Evolutionary conservation across 1,139 yeast genomes (phyloP).

Genomic region (Zygoascus hellenicus): DNA sequence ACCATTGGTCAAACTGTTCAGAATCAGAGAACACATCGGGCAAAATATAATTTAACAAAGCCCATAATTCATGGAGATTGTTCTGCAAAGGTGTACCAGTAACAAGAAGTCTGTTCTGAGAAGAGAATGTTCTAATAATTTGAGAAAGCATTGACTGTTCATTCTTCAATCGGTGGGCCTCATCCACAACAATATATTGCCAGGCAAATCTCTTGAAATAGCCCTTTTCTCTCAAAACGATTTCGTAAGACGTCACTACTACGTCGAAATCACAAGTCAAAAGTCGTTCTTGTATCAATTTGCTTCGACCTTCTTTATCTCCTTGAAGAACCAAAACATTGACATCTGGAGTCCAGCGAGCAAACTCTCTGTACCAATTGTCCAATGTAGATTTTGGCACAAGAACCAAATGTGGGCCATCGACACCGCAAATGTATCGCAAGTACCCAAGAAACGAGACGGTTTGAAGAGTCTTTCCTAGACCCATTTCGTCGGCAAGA

Average conservation of each 20-base stretch:
- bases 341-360: slow-evolving; percentile 95
- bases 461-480: slow-evolving; percentile 93
- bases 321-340: slow-evolving; percentile 83
- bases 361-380: slow-evolving; percentile 93
- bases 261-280: slow-evolving; percentile 80
- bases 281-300: slow-evolving; percentile 53
- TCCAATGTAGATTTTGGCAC: slow-evolving; percentile 95
- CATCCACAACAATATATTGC: slow-evolving; percentile 94
- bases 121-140: slow-evolving; percentile 78
- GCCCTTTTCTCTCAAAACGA: slow-evolving; percentile 83
- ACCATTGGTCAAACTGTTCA: slow-evolving; percentile 88
- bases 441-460: slow-evolving; percentile 86
- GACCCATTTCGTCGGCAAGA: slow-evolving; percentile 97
- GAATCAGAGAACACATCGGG: slow-evolving; percentile 96
- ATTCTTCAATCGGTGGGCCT: slow-evolving; percentile 94
- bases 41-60: slow-evolving; percentile 75
- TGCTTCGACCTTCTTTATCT: slow-evolving; percentile 66
- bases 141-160: slow-evolving; percentile 89
- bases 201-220: slow-evolving; percentile 76
- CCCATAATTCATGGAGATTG: slow-evolving; percentile 94
- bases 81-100: slow-evolving; percentile 97
- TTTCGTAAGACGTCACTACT: slow-evolving; percentile 83
- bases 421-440: slow-evolving; percentile 67
- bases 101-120: slow-evolving; percentile 75
- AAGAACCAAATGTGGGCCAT: slow-evolving; percentile 86